These are phyloP conservation scores for Bipolaris cookei DNA, from an alignment of 2,329 filamentous ascomycete genomes.

Conservation along the genomic window DNA sequence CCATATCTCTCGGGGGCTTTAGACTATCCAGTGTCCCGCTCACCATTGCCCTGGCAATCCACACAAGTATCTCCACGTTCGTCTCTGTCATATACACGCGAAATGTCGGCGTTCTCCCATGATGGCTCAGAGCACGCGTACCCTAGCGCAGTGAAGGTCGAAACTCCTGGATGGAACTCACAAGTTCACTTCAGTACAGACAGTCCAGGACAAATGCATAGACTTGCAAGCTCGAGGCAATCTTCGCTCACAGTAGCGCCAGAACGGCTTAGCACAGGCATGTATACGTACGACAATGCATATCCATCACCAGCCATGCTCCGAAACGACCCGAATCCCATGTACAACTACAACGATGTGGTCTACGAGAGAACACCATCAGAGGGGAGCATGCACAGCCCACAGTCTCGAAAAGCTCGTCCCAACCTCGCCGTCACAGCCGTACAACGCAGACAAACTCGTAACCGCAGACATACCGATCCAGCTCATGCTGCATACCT, in stretches of 20 bases:
- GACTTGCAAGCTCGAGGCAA: slow-evolving; percentile 21
- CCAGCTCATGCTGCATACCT: slow-evolving; percentile 56
- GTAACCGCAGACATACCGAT: slow-evolving; percentile 28
- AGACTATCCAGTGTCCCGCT: slow-evolving; percentile 42
- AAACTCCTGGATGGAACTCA: slow-evolving; percentile 35
- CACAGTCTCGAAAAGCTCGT: slow-evolving; percentile 13
- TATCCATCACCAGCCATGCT: slow-evolving; percentile 32
- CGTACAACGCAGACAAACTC: slow-evolving; percentile 12
- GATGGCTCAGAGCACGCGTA: slow-evolving; percentile 38
- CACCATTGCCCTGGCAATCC: slow-evolving; percentile 40
- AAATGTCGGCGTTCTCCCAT: slow-evolving; percentile 45
- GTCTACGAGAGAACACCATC: slow-evolving; percentile 18
- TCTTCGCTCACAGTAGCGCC: slow-evolving; percentile 43
- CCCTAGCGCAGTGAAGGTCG: slow-evolving; percentile 35
- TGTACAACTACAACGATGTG: slow-evolving; percentile 21
- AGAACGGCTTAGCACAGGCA: slow-evolving; percentile 32
- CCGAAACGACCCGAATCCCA: slow-evolving; percentile 27
- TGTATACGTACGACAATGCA: slow-evolving; percentile 33
- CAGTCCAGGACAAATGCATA: slow-evolving; percentile 19
- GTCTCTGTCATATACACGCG: slow-evolving; percentile 39
- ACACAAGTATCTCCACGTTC: slow-evolving; percentile 43
- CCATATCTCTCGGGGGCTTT: slow-evolving; percentile 43
- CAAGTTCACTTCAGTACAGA: slow-evolving; percentile 28
- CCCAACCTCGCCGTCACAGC: slow-evolving; percentile 7
- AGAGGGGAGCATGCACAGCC: slow-evolving; percentile 21